Conservation (phyloP, 106 monocot genomes). For the Dioscorea alata region DNA sequence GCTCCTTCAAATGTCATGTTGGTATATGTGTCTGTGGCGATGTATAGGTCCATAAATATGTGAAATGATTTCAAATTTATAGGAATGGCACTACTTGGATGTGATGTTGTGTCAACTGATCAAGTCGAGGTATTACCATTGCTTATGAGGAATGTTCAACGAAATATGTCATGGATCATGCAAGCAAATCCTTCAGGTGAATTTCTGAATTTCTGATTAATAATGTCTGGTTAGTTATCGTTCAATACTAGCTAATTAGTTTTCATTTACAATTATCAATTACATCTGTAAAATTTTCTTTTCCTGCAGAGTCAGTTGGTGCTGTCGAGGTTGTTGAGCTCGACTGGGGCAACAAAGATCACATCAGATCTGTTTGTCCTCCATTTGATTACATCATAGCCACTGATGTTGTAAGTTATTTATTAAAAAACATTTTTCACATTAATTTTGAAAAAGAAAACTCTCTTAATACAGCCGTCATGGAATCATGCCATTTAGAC, state of each 20-base stretch:
- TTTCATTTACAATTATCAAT: no score
- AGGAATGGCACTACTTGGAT: constrained; percentile 97
- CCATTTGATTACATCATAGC: constrained; percentile 95
- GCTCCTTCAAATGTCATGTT: constrained; percentile 4
- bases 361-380: constrained; percentile 66
- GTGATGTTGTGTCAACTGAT: constrained; percentile 82
- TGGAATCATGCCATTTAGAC: neutral
- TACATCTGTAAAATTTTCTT: no score
- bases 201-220: neutral
- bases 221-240: no score
- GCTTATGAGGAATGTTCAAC: constrained; percentile 87
- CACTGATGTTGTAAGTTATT: constrained; percentile 81
- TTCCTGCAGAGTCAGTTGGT: constrained; percentile 57
- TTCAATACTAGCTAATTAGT: no score
- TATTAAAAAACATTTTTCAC: neutral
- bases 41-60: no score
- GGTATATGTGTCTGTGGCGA: no score
- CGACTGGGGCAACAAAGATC: constrained; percentile 84
- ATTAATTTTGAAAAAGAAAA: neutral
- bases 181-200: constrained; percentile 32
- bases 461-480: no score
- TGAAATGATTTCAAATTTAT: constrained; percentile 5
- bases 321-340: constrained; percentile 70
- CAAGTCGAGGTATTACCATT: constrained; percentile 88
- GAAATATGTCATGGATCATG: constrained; percentile 73